Percentiles rank a stretch among this genome's conserved stretches.
Evolutionary conservation across 305 asterid genomes (phyloP).

Genomic region (Galium porrigens): DNA sequence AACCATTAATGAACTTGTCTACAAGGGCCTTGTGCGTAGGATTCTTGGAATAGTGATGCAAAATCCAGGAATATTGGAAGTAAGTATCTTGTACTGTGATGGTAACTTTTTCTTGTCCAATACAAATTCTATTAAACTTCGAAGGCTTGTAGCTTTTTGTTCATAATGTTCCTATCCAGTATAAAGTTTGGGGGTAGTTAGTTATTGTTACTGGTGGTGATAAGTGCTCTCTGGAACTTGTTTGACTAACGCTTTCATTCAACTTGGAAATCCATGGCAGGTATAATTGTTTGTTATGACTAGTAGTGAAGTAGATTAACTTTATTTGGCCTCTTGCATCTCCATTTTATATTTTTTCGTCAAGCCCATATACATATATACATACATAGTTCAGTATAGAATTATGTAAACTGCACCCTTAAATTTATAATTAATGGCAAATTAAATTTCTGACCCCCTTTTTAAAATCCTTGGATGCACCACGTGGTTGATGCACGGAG

Average conservation of each 20-base stretch:
- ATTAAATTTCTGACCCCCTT: not conserved
- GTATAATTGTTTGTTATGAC: not conserved
- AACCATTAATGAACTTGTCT: slow-evolving; percentile 54
- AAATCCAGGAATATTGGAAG: slow-evolving; percentile 88
- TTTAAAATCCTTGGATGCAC: not conserved
- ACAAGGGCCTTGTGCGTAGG: slow-evolving; percentile 70
- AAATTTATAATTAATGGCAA: not conserved
- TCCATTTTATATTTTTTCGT: not conserved
- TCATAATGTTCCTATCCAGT: not conserved
- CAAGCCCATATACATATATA: too few relatives aligned
- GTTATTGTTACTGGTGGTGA: not conserved
- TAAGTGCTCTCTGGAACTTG: not conserved
- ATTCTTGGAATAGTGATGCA: slow-evolving; percentile 75
- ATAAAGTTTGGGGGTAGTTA: not conserved
- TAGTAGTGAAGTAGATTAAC: not conserved
- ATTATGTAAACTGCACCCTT: not conserved
- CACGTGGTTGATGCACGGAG: not conserved
- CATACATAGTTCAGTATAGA: not conserved
- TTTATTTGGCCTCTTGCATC: not conserved
- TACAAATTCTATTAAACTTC: not conserved
- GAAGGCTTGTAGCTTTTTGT: not conserved
- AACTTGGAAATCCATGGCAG: not conserved
- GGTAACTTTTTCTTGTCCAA: not conserved
- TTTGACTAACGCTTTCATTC: not conserved
- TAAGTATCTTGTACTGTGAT: slow-evolving; percentile 17